phyloP scores from a whole-genome alignment of 257 asterid genomes.

The Vinca minor region DNA sequence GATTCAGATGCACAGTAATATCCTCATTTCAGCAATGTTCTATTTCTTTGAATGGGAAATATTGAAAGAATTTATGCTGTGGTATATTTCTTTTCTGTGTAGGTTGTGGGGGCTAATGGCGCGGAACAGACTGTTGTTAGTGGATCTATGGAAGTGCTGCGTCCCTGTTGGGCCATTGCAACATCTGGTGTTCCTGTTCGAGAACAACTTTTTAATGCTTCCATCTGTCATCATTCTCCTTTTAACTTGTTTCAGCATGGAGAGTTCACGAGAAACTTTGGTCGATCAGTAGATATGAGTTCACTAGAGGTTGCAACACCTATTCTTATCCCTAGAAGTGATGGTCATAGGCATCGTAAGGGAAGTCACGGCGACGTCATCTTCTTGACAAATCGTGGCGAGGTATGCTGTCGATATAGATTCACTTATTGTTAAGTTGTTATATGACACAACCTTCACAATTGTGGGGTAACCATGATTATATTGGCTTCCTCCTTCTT shows the following conservation, averaged over 20 bases:
- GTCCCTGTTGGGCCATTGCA: slow-evolving; percentile 98
- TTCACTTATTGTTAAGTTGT: neutral
- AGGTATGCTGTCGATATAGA: slow-evolving; percentile 40
- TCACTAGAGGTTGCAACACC: slow-evolving; percentile 93
- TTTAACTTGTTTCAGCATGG: slow-evolving; percentile 79
- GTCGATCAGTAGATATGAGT: slow-evolving; percentile 45
- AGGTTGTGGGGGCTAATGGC: slow-evolving; percentile 97
- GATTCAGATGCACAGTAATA: neutral
- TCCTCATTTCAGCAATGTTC: neutral
- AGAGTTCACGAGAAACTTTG: slow-evolving; percentile 65
- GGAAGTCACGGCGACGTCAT: slow-evolving; percentile 92
- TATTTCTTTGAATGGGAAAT: too few species aligned
- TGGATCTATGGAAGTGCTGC: slow-evolving; percentile 90
- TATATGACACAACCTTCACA: neutral
- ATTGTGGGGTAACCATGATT: neutral
- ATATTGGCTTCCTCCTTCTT: neutral
- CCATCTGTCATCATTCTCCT: slow-evolving; percentile 88
- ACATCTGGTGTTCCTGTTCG: slow-evolving; percentile 95
- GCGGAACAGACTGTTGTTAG: slow-evolving; percentile 88
- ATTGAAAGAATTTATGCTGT: neutral
- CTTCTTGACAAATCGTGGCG: slow-evolving; percentile 94
- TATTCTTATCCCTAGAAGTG: slow-evolving; percentile 70
- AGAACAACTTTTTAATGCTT: slow-evolving; percentile 94
- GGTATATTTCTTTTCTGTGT: slow-evolving; percentile 10
- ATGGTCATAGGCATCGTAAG: slow-evolving; percentile 79